phyloP scores from a whole-genome alignment of 2,329 filamentous ascomycete species.

The Aspergillus novofumigatus region DNA sequence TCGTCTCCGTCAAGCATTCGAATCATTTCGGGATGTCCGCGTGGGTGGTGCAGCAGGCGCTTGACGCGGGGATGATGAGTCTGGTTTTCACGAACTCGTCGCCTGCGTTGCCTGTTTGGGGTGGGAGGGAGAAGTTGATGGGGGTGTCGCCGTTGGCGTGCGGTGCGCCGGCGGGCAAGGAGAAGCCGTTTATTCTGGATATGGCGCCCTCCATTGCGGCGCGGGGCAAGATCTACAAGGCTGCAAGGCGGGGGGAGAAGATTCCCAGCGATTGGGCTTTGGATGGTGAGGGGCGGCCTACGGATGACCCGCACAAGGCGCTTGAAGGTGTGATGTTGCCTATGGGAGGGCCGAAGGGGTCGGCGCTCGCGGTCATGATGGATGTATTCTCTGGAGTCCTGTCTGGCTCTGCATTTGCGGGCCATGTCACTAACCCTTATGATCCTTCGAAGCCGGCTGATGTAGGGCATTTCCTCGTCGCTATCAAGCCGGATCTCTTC shows the following conservation, averaged over 20 bases:
- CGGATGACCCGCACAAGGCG: conserved; percentile 67
- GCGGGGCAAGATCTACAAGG: conserved; percentile 45
- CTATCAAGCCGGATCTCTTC: conserved; percentile 70
- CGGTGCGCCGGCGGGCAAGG: conserved; percentile 63
- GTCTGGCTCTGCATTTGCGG: conserved; percentile 73
- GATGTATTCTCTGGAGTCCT: conserved; percentile 78
- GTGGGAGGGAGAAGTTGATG: conserved; percentile 64
- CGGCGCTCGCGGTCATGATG: conserved; percentile 77
- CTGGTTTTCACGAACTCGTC: conserved; percentile 69
- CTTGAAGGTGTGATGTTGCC: conserved; percentile 77
- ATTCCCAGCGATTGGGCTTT: conserved; percentile 63
- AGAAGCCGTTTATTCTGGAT: conserved; percentile 55
- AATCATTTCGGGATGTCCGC: conserved; percentile 84
- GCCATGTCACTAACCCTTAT: conserved; percentile 72
- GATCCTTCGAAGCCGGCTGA: conserved; percentile 65
- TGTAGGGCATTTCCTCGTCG: conserved; percentile 70
- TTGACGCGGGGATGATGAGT: conserved; percentile 67
- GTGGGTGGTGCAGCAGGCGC: conserved; percentile 72
- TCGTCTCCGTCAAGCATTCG: conserved; percentile 70
- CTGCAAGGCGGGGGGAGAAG: conserved; percentile 38
- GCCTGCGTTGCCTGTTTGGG: conserved; percentile 68
- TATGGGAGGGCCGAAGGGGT: conserved; percentile 81
- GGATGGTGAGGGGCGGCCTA: conserved; percentile 64
- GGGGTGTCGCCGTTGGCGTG: conserved; percentile 71
- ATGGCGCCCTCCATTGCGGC: conserved; percentile 46